These are phyloP conservation scores for Lojkania enalia DNA, from an alignment of 2,329 filamentous ascomycete species.

Conservation along the genomic window DNA sequence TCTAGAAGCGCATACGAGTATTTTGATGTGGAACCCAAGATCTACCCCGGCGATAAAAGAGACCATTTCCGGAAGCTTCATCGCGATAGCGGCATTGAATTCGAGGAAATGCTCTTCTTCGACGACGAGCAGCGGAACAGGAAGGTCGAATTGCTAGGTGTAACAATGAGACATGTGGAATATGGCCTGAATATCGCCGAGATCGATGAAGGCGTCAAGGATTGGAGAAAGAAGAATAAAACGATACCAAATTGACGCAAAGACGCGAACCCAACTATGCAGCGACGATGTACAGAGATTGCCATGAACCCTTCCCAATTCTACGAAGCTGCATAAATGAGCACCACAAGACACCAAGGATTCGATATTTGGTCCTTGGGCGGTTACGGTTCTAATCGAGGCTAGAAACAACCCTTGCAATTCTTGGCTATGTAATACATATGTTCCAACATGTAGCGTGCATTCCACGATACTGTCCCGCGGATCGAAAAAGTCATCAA, in stretches of 20 bases:
- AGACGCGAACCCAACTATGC: not conserved
- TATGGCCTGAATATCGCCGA: conserved; percentile 78
- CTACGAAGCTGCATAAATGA: no score
- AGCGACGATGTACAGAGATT: no score
- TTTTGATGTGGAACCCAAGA: conserved; percentile 60
- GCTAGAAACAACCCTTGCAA: no score
- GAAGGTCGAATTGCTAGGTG: conserved; percentile 78
- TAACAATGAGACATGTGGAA: conserved; percentile 80
- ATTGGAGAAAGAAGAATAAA: conserved; percentile 77
- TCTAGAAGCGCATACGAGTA: conserved; percentile 54
- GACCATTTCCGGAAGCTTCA: conserved; percentile 78
- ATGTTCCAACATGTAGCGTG: no score
- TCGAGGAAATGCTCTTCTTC: conserved; percentile 91
- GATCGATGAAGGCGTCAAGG: conserved; percentile 75
- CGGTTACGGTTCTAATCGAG: no score
- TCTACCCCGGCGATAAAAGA: conserved; percentile 78
- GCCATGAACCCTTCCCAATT: no score
- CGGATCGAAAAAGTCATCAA: no score
- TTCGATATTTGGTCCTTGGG: no score
- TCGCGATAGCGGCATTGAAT: conserved; percentile 69
- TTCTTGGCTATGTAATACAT: no score
- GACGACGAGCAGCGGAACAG: conserved; percentile 87
- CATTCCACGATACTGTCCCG: no score
- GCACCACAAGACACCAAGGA: no score
- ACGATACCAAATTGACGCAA: conserved; percentile 35